Evolutionary conservation across 345 rosid genomes (phyloP).

Genomic region (Citrus hindsii): DNA sequence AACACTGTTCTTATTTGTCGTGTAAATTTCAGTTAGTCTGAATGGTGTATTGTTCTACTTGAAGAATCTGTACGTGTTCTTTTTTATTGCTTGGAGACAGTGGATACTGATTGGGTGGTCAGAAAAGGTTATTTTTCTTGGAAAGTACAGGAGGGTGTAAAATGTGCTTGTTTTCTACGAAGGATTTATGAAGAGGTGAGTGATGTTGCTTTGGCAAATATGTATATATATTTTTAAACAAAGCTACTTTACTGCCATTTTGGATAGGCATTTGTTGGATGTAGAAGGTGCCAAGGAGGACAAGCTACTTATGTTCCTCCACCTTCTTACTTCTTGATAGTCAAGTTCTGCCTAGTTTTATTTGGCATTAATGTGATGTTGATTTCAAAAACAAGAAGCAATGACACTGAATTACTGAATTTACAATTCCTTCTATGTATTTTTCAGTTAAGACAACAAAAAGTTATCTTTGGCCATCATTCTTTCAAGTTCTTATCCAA

Average conservation of each 20-base stretch:
- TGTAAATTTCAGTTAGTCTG: slow-evolving; percentile 56
- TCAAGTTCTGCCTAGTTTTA: not conserved
- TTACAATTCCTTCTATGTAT: slow-evolving; percentile 3
- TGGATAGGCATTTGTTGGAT: not conserved
- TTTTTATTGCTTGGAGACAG: slow-evolving; percentile 70
- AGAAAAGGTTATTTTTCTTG: slow-evolving; percentile 40
- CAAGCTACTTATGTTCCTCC: not conserved
- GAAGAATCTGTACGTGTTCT: slow-evolving; percentile 66
- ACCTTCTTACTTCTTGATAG: not conserved
- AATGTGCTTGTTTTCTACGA: slow-evolving; percentile 71
- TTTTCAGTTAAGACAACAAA: slow-evolving; percentile 81
- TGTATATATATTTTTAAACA: not conserved
- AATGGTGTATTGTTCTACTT: slow-evolving; percentile 58
- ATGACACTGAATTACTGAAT: not conserved
- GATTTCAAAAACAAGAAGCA: not conserved
- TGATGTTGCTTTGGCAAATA: not conserved
- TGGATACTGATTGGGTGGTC: slow-evolving; percentile 25
- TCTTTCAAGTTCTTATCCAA: slow-evolving; percentile 71
- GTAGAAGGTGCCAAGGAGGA: not conserved
- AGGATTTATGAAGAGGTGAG: slow-evolving; percentile 95
- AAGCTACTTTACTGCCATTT: not conserved
- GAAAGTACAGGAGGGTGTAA: slow-evolving; percentile 58
- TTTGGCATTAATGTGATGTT: not conserved
- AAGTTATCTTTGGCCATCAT: slow-evolving; percentile 61
- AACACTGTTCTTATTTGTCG: slow-evolving; percentile 7